Evolutionary conservation across 192 early-diverging fungal species (phyloP).

Genomic region (Globomyces pollinis-pini): DNA sequence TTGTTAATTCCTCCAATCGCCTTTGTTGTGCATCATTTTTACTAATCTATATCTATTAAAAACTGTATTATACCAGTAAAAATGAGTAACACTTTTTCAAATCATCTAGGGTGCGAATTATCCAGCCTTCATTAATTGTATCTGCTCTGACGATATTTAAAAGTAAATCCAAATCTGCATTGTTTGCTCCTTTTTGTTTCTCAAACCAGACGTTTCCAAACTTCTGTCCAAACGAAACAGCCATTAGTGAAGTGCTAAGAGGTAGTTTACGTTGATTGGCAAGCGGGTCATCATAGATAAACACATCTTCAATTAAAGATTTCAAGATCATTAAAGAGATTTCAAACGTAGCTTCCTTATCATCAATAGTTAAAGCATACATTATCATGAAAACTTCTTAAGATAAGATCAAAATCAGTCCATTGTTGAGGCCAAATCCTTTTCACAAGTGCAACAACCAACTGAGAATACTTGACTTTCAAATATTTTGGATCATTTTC

Average conservation of each 20-base stretch:
- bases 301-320: slow-evolving; percentile 55
- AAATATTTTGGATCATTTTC: slow-evolving; percentile 32
- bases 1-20: no score
- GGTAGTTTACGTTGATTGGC: slow-evolving; percentile 50
- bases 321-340: slow-evolving; percentile 44
- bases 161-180: no score
- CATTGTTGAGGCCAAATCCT: slow-evolving; percentile 53
- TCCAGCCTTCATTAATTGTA: no score
- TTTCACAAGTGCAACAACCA: slow-evolving; percentile 57
- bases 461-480: slow-evolving; percentile 50
- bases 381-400: slow-evolving; percentile 37
- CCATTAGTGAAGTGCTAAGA: slow-evolving; percentile 44
- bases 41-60: no score
- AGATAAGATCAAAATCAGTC: slow-evolving; percentile 44
- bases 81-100: no score
- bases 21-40: no score
- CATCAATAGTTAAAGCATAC: slow-evolving; percentile 16
- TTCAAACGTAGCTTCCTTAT: slow-evolving; percentile 22
- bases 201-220: no score
- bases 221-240: slow-evolving; percentile 21
- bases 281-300: slow-evolving; percentile 50
- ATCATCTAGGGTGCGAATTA: no score
- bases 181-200: no score
- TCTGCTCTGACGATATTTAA: no score
- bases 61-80: no score